A percentile compares a stretch with the other conserved stretches of the same genome.
Conservation (phyloP, 495 filamentous ascomycete genomes). For the Lasiosphaeria ovina region DNA sequence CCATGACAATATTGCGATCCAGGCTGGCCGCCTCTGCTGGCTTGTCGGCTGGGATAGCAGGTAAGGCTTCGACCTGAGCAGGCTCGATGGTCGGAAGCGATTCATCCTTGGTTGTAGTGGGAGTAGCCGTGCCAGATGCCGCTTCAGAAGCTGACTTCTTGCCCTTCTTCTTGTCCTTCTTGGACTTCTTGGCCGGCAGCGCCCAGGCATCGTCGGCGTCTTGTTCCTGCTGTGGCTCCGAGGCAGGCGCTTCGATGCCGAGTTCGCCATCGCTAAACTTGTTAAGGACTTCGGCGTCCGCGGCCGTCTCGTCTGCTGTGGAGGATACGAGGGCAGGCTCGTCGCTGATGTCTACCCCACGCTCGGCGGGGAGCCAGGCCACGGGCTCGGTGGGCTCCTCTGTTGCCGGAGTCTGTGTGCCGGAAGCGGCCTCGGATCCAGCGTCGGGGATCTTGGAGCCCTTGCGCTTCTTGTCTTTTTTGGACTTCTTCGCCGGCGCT, state of each 20-base stretch:
- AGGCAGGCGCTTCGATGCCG: conserved; percentile 21
- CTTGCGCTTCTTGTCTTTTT: conserved; percentile 21
- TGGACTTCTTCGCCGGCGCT: conserved; percentile 26
- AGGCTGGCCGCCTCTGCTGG: background rate
- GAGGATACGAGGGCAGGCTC: background rate
- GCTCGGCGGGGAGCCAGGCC: background rate
- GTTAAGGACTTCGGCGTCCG: background rate
- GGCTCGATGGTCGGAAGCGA: no score
- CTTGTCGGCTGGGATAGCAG: background rate
- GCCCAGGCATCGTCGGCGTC: conserved; percentile 11
- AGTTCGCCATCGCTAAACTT: conserved; percentile 17
- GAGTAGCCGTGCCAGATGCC: conserved; percentile 21
- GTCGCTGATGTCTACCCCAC: background rate
- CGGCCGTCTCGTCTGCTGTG: background rate
- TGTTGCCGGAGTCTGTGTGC: background rate
- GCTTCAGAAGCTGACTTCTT: conserved; percentile 19
- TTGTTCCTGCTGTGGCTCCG: background rate
- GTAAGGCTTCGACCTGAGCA: background rate
- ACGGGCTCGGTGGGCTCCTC: background rate
- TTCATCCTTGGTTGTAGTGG: conserved; percentile 1
- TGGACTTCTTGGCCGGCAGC: conserved; percentile 25
- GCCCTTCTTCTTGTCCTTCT: conserved; percentile 39
- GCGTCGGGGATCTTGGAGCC: conserved; percentile 5
- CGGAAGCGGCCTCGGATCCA: conserved; percentile 7
- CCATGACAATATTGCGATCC: background rate